Evolutionary conservation across 371 early-diverging fungal genomes (phyloP).

Genomic region (Neoconidiobolus thromboides): DNA sequence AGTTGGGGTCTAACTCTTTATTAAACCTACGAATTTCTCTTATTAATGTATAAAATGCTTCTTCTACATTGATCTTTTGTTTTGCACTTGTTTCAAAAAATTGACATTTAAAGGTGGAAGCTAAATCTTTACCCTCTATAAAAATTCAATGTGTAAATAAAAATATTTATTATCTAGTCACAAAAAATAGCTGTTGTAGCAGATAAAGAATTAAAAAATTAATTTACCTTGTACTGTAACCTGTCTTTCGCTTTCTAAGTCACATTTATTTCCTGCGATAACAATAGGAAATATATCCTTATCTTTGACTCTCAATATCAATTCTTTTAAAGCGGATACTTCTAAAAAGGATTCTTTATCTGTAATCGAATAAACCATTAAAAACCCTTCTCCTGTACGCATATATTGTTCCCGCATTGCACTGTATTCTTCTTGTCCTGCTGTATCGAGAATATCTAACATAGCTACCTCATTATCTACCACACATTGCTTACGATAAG

Average conservation of each 20-base stretch:
- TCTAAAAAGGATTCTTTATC: constrained; percentile 58
- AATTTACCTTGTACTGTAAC: constrained; percentile 17
- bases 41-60: constrained; percentile 75
- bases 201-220: too few relatives aligned
- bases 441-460: constrained; percentile 80
- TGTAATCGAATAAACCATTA: constrained; percentile 60
- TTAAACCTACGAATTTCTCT: constrained; percentile 53
- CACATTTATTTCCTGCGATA: constrained; percentile 91
- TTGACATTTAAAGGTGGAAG: constrained; percentile 51
- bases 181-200: too few relatives aligned
- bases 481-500: constrained; percentile 71
- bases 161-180: too few relatives aligned
- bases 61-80: constrained; percentile 74
- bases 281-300: constrained; percentile 66
- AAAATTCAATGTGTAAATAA: too few relatives aligned
- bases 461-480: constrained; percentile 65
- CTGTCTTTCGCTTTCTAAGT: constrained; percentile 58
- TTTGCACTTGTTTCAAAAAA: constrained; percentile 89
- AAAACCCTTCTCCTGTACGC: constrained; percentile 75
- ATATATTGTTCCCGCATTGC: constrained; percentile 31
- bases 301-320: constrained; percentile 68
- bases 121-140: constrained; percentile 61
- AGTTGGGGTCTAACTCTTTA: background rate
- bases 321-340: constrained; percentile 48
- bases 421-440: constrained; percentile 77